A percentile compares a stretch with the other conserved stretches of the same genome.
These are phyloP conservation scores for Tuber brumale DNA, from an alignment of 495 filamentous ascomycete species.

Conservation along the genomic window DNA sequence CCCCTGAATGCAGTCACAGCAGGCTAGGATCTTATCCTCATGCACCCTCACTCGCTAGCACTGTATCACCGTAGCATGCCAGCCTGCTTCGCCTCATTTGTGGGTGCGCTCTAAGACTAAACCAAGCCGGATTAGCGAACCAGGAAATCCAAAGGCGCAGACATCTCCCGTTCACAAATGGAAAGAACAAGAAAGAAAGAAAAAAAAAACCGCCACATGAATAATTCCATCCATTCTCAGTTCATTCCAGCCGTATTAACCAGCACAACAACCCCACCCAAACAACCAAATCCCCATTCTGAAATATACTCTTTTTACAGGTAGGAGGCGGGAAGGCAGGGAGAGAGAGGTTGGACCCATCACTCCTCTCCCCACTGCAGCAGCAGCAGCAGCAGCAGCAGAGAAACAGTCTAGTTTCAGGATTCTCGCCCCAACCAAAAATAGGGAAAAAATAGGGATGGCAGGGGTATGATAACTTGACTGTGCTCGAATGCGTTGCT, in stretches of 20 bases:
- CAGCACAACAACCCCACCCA: not conserved
- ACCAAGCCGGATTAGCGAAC: not conserved
- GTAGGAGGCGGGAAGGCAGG: not conserved
- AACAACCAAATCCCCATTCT: not conserved
- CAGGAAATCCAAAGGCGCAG: not conserved
- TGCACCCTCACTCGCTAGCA: not conserved
- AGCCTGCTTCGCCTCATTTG: not conserved
- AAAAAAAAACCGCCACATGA: not conserved
- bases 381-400: no score
- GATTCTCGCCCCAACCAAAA: not conserved
- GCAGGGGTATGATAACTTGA: not conserved
- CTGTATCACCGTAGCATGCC: not conserved
- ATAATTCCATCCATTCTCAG: not conserved
- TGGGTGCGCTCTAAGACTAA: not conserved
- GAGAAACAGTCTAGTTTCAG: not conserved
- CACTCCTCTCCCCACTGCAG: not conserved
- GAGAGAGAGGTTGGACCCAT: not conserved
- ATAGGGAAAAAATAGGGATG: slow-evolving; percentile 3
- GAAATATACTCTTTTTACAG: not conserved
- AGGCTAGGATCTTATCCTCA: not conserved
- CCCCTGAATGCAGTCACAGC: not conserved
- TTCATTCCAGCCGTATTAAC: not conserved
- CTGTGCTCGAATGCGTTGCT: not conserved
- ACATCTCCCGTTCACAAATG: not conserved
- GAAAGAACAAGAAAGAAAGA: not conserved